phyloP scores from a whole-genome alignment of 345 rosid genomes.

The Luvunga scandens region DNA sequence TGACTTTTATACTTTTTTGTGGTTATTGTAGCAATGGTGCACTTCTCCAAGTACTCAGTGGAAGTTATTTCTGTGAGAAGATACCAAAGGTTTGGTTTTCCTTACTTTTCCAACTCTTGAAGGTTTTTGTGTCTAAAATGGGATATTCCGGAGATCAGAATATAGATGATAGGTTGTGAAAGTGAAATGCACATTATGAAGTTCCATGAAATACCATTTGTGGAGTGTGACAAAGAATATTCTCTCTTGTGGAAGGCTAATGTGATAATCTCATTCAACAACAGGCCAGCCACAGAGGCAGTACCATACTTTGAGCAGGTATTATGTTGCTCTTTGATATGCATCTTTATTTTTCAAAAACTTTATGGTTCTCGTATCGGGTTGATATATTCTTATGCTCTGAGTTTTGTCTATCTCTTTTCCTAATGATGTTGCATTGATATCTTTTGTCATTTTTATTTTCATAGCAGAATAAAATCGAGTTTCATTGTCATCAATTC shows the following conservation, averaged over 20 bases:
- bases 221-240: constrained; percentile 47
- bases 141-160: not conserved
- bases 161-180: constrained; percentile 13
- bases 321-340: constrained; percentile 11
- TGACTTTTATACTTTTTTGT: constrained; percentile 11
- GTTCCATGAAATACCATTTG: constrained; percentile 9
- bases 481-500: not conserved
- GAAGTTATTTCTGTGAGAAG: constrained; percentile 81
- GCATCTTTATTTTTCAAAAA: not conserved
- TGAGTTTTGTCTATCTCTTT: not conserved
- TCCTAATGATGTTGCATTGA: not conserved
- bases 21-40: constrained; percentile 78
- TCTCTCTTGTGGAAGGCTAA: constrained; percentile 78
- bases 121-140: constrained; percentile 1
- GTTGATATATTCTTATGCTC: not conserved
- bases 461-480: not conserved
- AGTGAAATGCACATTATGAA: constrained; percentile 19
- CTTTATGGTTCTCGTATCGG: not conserved
- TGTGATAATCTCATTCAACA: constrained; percentile 89
- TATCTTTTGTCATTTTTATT: not conserved
- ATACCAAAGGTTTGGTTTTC: constrained; percentile 77
- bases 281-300: constrained; percentile 94
- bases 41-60: constrained; percentile 78
- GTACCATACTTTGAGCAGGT: constrained; percentile 99
- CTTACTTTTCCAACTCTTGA: not conserved